Percentiles rank a stretch among this genome's conserved stretches.
Evolutionary conservation across 73 alveolate species (phyloP).

Genomic region (Paramecium bursaria): DNA sequence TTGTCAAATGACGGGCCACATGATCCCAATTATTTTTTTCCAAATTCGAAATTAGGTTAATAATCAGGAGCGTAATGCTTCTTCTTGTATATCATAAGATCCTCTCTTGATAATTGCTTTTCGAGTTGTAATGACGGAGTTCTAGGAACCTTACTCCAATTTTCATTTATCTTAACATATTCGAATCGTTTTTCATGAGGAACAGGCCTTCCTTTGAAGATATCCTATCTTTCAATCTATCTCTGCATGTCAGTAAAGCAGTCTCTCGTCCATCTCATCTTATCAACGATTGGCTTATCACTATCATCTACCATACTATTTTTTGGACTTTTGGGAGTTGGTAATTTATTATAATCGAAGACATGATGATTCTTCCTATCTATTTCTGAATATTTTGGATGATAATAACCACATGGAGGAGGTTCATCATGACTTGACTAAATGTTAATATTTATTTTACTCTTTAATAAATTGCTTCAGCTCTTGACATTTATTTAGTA

Average conservation of each 20-base stretch:
- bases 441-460: too few species aligned
- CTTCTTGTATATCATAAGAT: conserved; percentile 53
- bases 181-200: conserved; percentile 71
- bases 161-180: conserved; percentile 20
- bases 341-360: conserved; percentile 22
- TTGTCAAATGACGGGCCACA: conserved; percentile 57
- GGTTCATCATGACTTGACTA: conserved; percentile 31
- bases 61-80: conserved; percentile 71
- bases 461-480: conserved; percentile 28
- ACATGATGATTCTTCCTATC: conserved; percentile 51
- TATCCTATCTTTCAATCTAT: conserved; percentile 18
- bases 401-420: conserved; percentile 64
- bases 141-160: conserved; percentile 58
- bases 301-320: conserved; percentile 14
- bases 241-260: conserved; percentile 38
- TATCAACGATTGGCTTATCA: conserved; percentile 14
- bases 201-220: conserved; percentile 21
- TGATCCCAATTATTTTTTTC: conserved; percentile 54
- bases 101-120: conserved; percentile 62
- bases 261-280: conserved; percentile 17
- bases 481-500: conserved; percentile 52
- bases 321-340: neutral
- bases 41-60: conserved; percentile 67
- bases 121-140: conserved; percentile 44
- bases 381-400: conserved; percentile 62